Evolutionary conservation across 768 basidiomycete genomes (phyloP).

Genomic region (Suillus sp.): DNA sequence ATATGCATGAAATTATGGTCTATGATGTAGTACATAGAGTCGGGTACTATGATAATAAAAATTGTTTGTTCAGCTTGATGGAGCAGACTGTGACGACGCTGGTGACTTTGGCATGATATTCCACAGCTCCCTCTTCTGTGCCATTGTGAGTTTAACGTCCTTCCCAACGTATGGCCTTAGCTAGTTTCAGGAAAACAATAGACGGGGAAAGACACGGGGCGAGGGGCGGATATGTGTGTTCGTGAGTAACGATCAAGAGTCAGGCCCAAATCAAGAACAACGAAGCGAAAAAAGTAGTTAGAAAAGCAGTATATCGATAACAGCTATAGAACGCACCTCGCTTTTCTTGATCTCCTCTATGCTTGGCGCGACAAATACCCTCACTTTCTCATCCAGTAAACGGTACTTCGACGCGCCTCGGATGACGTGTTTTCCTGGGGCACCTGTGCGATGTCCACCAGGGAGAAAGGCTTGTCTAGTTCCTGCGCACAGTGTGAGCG

Average conservation of each 20-base stretch:
- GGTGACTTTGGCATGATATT: constrained; percentile 4
- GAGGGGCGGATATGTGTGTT: neutral
- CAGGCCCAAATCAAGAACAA: neutral
- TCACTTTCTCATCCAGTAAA: constrained; percentile 79
- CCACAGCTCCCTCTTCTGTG: constrained; percentile 10
- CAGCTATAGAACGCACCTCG: constrained; percentile 44
- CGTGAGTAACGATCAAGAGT: neutral
- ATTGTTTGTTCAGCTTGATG: constrained; percentile 4
- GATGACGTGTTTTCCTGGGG: constrained; percentile 83
- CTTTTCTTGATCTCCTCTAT: constrained; percentile 60
- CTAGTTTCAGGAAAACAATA: neutral
- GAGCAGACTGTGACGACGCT: neutral
- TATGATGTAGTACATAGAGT: constrained; percentile 3
- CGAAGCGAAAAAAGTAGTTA: constrained; percentile 5
- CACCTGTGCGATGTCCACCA: constrained; percentile 84
- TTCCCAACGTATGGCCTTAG: constrained; percentile 12
- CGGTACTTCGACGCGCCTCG: constrained; percentile 79
- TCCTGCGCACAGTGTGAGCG: constrained; percentile 45
- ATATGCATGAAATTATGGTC: neutral
- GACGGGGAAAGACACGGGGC: too few species aligned
- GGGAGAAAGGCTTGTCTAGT: constrained; percentile 83
- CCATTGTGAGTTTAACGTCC: constrained; percentile 8
- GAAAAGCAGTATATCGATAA: neutral
- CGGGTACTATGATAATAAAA: neutral
- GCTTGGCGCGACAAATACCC: constrained; percentile 82